phyloP scores from a whole-genome alignment of 192 early-diverging fungal species.

The Coemansia sp. region DNA sequence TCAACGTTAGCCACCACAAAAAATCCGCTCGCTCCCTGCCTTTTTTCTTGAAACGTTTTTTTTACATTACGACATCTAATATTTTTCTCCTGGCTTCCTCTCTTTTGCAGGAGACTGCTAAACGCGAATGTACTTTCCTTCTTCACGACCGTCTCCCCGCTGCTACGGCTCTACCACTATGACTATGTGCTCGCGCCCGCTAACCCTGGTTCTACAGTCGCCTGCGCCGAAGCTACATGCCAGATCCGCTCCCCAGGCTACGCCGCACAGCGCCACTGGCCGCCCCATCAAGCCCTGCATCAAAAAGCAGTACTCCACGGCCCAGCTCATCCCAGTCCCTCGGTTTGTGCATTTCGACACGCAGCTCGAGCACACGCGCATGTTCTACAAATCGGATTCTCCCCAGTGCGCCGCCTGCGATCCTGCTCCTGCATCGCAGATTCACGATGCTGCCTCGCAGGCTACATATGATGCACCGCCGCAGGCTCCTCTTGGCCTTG shows the following conservation, averaged over 20 bases:
- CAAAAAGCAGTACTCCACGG: slow-evolving; percentile 5
- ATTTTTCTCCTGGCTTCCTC: background rate
- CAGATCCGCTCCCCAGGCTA: background rate
- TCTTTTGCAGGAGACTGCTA: background rate
- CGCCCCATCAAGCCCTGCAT: slow-evolving; percentile 27
- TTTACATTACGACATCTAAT: background rate
- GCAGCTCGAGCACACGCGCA: slow-evolving; percentile 61
- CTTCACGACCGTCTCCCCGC: slow-evolving; percentile 3
- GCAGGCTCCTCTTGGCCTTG: background rate
- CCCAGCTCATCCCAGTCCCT: background rate
- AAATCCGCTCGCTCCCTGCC: background rate
- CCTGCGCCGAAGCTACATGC: background rate
- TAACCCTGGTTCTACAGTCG: slow-evolving; percentile 26
- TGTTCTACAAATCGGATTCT: slow-evolving; percentile 64
- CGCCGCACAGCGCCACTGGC: slow-evolving; percentile 1
- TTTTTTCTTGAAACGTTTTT: background rate
- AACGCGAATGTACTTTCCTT: slow-evolving; percentile 29
- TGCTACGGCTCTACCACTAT: slow-evolving; percentile 6
- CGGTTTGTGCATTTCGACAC: slow-evolving; percentile 66
- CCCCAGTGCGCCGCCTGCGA: slow-evolving; percentile 53
- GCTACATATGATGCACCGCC: background rate
- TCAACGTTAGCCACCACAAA: background rate
- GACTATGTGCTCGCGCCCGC: slow-evolving; percentile 11
- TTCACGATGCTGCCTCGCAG: background rate
- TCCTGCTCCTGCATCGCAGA: slow-evolving; percentile 5